Base-by-base conservation (phyloP, 805 yeast genomes). In the Wickerhamomyces canadensis region DNA sequence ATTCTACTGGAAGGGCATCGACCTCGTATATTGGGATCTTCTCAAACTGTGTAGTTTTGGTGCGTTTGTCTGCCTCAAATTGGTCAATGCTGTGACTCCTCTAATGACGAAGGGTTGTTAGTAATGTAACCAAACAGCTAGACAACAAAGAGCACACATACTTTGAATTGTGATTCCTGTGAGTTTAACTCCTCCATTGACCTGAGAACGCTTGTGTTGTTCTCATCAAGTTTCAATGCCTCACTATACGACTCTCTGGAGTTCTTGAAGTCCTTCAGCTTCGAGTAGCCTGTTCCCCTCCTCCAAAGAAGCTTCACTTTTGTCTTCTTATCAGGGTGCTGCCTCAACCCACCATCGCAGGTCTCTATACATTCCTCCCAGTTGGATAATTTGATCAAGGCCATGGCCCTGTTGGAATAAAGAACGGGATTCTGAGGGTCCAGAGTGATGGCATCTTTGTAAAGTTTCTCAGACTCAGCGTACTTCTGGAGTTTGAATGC, bases 381-480 rank as follows among this genome's bases (percentile, higher is more conserved):
- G 23, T 70, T 68, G 6, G 61, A 49, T 4, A 77, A 52, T 39
- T 78, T 76, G 28, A 81, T 52, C 43, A 72, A 67, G n/a, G 85
- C 67, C 64, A 78, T 76, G 0, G 93, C 83, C 31, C 82, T 60
- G 51, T 84, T 84, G n/a, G 89, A 72, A 51, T 68, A 78, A 1
- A 78, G 60, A 0, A 80, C 68, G 0, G 88, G 70, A 42, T 76
- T 74, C 0, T 45, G 26, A 0, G 78, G 69, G 34, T 74, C 74
- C 14, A 65, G 23, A 8, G 58, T 58, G 26, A 80, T 64, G 4
- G 89, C 87, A 34, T 72, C 69, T 10, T 73, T 55, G 54, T 84
- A 84, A 0, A 66, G 55, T 18, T 64, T 52, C 1, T 74, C 70
- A 0, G 93, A 87, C 21, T 63, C 62, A 5, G 45, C 45, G 51